phyloP scores from a whole-genome alignment of 2,329 filamentous ascomycete genomes.

The Cytospora chrysosperma region DNA sequence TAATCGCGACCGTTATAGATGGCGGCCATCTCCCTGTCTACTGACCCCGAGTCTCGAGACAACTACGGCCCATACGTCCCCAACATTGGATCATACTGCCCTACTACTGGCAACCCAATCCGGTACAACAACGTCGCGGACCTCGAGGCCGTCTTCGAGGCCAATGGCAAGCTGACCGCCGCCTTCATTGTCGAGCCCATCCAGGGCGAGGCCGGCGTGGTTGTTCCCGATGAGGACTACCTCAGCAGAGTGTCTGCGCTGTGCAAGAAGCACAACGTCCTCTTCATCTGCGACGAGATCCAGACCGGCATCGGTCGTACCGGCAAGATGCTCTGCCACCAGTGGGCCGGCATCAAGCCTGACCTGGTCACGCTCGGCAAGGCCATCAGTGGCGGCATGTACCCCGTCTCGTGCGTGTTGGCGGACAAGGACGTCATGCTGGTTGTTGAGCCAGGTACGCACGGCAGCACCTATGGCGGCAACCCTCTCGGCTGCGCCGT shows the following conservation, averaged over 20 bases:
- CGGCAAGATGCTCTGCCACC: constrained; percentile 86
- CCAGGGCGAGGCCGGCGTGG: constrained; percentile 94
- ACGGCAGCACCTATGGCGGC: constrained; percentile 97
- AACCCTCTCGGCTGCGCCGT: constrained; percentile 95
- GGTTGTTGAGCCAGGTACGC: constrained; percentile 91
- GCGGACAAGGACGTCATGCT: constrained; percentile 90
- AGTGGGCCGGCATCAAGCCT: constrained; percentile 94
- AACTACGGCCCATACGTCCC: constrained; percentile 98
- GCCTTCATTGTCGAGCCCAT: constrained; percentile 96
- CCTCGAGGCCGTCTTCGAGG: constrained; percentile 74
- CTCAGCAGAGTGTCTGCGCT: constrained; percentile 75
- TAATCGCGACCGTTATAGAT: constrained; percentile 54
- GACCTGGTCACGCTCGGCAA: constrained; percentile 95
- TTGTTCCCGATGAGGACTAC: constrained; percentile 90
- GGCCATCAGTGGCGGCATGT: constrained; percentile 97
- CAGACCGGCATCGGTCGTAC: constrained; percentile 97
- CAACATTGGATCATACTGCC: constrained; percentile 74
- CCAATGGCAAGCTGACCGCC: constrained; percentile 78
- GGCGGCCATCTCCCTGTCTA: constrained; percentile 91
- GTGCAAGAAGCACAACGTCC: constrained; percentile 92
- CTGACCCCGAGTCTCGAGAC: constrained; percentile 90
- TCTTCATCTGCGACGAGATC: constrained; percentile 97
- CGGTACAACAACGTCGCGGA: constrained; percentile 84
- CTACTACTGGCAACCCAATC: constrained; percentile 73
- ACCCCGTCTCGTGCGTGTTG: constrained; percentile 85